These are phyloP conservation scores for Atalantia buxifolia DNA, from an alignment of 345 rosid genomes.

Conservation along the genomic window DNA sequence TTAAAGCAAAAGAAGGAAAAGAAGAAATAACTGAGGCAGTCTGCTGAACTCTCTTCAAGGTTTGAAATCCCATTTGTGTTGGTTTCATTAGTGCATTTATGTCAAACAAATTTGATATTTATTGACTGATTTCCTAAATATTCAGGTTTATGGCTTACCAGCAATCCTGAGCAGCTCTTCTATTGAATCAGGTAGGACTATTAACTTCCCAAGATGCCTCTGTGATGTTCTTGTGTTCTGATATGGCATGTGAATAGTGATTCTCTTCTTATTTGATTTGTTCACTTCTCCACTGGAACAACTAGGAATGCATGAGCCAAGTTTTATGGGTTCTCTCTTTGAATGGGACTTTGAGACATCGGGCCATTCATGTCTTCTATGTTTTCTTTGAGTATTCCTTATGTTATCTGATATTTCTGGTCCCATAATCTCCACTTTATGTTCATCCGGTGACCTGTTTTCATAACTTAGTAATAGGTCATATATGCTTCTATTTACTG, in stretches of 20 bases:
- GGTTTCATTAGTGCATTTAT: not conserved
- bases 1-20: conserved; percentile 19
- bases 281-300: conserved; percentile 22
- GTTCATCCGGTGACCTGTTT: conserved; percentile 43
- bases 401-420: conserved; percentile 28
- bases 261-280: conserved; percentile 50
- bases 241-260: conserved; percentile 66
- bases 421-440: conserved; percentile 37
- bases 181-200: conserved; percentile 73
- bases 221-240: conserved; percentile 29
- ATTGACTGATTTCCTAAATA: conserved; percentile 7
- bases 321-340: conserved; percentile 20
- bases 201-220: conserved; percentile 47
- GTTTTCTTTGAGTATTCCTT: conserved; percentile 20
- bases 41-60: conserved; percentile 15
- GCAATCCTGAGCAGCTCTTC: conserved; percentile 76
- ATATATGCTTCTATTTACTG: conserved; percentile 40
- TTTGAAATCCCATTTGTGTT: not conserved
- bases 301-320: conserved; percentile 30
- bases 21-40: not conserved
- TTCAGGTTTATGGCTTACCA: conserved; percentile 58
- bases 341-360: conserved; percentile 19
- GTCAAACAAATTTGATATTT: not conserved
- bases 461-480: conserved; percentile 49
- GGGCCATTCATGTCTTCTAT: conserved; percentile 18